Evolutionary conservation across 2,329 filamentous ascomycete species (phyloP).

Genomic region (Alternaria ethzedia): DNA sequence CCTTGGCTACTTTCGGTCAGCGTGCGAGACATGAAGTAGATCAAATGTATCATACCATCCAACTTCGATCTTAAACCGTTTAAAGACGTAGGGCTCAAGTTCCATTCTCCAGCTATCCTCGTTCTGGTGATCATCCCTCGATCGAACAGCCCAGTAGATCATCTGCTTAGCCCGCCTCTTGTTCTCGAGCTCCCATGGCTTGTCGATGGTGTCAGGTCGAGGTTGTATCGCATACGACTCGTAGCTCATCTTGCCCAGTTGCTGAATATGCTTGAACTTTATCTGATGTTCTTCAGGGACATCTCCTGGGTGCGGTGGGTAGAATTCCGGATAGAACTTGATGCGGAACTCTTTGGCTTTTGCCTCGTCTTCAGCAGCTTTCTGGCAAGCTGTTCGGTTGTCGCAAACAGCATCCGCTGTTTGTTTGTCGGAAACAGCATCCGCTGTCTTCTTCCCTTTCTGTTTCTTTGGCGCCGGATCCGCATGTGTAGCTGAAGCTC

Average conservation of each 20-base stretch:
- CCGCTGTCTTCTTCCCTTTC: not conserved
- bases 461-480: not conserved
- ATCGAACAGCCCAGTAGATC: not conserved
- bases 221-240: slow-evolving; percentile 10
- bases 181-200: slow-evolving; percentile 17
- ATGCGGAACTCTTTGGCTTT: not conserved
- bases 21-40: not conserved
- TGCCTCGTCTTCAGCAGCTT: not conserved
- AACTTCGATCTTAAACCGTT: slow-evolving; percentile 27
- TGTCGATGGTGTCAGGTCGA: slow-evolving; percentile 4
- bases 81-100: slow-evolving; percentile 17
- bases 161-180: slow-evolving; percentile 10
- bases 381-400: not conserved
- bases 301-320: not conserved
- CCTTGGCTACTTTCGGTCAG: not conserved
- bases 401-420: not conserved
- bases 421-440: not conserved
- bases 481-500: not conserved
- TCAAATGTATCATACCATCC: slow-evolving; percentile 19
- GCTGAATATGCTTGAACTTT: slow-evolving; percentile 18
- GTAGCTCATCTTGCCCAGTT: slow-evolving; percentile 12
- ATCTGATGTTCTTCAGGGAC: slow-evolving; percentile 15
- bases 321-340: not conserved
- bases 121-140: slow-evolving; percentile 6
- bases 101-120: slow-evolving; percentile 19